Percentiles rank a stretch among this genome's conserved stretches.
Conservation (phyloP, 441 rosid genomes). For the Cnidoscolus chayamansa region DNA sequence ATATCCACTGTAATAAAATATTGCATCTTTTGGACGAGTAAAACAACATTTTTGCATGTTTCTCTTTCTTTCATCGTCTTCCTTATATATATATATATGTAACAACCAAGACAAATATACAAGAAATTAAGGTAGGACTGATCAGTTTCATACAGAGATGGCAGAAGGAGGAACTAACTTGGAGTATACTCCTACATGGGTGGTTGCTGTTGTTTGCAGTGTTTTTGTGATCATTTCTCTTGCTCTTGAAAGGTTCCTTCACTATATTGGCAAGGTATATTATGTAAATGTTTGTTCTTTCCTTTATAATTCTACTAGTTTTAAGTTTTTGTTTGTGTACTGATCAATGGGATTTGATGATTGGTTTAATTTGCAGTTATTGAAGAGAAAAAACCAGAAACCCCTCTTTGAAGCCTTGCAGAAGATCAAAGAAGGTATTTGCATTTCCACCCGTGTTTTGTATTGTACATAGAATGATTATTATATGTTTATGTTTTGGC, state of each 20-base stretch:
- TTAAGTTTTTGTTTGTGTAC: background rate
- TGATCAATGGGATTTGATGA: background rate
- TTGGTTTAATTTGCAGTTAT: slow-evolving; percentile 29
- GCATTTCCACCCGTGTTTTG: too few species aligned
- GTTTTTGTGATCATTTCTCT: slow-evolving; percentile 61
- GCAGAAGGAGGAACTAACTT: slow-evolving; percentile 50
- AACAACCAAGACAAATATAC: background rate
- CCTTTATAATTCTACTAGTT: background rate
- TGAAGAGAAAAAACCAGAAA: slow-evolving; percentile 57
- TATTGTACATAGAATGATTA: too few species aligned
- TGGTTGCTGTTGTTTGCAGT: slow-evolving; percentile 67
- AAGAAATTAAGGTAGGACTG: background rate
- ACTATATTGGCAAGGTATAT: slow-evolving; percentile 61
- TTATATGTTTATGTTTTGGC: background rate
- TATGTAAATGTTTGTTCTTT: background rate
- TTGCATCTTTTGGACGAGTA: too few species aligned
- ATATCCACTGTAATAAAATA: too few species aligned
- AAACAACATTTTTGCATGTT: too few species aligned
- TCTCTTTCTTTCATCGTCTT: background rate
- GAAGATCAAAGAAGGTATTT: slow-evolving; percentile 72
- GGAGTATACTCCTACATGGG: slow-evolving; percentile 75
- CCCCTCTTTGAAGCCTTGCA: slow-evolving; percentile 60
- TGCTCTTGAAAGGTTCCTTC: slow-evolving; percentile 50
- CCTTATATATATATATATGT: background rate
- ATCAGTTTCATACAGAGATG: slow-evolving; percentile 12